Evolutionary conservation across 2,329 filamentous ascomycete genomes (phyloP).

Genomic region (Stagonosporopsis vannaccii): DNA sequence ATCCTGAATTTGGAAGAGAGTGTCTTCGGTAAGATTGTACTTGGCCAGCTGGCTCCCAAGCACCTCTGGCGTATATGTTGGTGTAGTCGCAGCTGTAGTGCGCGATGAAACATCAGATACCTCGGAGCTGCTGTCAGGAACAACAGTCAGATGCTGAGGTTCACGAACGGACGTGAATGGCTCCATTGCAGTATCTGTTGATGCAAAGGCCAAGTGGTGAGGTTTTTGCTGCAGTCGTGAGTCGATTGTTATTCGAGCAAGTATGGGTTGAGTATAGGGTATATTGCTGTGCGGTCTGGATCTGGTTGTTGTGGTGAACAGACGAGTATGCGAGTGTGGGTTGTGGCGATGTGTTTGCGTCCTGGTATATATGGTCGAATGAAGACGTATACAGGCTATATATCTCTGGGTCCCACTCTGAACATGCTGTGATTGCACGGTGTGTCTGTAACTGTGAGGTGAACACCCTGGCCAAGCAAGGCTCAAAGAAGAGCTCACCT

Average conservation of each 20-base stretch:
- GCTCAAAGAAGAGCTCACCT: neutral
- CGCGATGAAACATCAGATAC: constrained; percentile 10
- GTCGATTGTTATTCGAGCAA: too few species aligned
- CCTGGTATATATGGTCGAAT: neutral
- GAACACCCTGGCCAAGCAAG: neutral
- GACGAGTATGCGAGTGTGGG: neutral
- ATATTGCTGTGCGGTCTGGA: neutral
- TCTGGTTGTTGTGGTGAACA: neutral
- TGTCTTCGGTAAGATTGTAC: constrained; percentile 21
- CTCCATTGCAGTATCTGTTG: neutral
- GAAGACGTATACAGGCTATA: neutral
- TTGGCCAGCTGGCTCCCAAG: constrained; percentile 25
- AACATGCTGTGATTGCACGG: neutral
- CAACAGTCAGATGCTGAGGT: neutral
- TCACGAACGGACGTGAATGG: neutral
- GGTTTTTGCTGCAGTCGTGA: neutral
- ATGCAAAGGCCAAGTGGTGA: neutral
- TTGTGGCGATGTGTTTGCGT: neutral
- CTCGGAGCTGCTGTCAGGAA: constrained; percentile 8
- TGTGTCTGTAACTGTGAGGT: neutral
- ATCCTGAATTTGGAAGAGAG: constrained; percentile 27
- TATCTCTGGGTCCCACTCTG: neutral
- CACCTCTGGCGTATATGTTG: constrained; percentile 16
- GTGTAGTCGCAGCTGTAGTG: constrained; percentile 17
- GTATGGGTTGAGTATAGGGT: neutral